Evolutionary conservation across 1,284 basidiomycete genomes (phyloP).

Genomic region (Serendipita sp.): DNA sequence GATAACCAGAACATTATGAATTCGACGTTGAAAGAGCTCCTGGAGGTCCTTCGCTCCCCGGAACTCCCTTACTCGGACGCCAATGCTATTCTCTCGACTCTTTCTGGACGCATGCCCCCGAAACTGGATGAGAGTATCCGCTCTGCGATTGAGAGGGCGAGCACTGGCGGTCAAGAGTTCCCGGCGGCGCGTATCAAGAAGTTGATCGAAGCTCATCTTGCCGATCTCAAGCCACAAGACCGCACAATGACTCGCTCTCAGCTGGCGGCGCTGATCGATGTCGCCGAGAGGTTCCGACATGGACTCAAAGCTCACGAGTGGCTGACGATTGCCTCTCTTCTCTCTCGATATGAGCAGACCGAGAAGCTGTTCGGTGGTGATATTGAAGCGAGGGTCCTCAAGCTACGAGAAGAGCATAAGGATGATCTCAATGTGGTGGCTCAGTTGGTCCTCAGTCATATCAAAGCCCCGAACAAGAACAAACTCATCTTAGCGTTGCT

Average conservation of each 20-base stretch:
- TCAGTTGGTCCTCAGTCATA: slow-evolving; percentile 82
- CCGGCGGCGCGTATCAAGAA: slow-evolving; percentile 73
- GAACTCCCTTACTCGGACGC: slow-evolving; percentile 86
- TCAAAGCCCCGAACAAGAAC: slow-evolving; percentile 87
- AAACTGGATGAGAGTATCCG: slow-evolving; percentile 86
- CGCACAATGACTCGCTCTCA: slow-evolving; percentile 61
- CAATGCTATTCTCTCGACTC: slow-evolving; percentile 69
- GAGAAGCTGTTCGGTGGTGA: slow-evolving; percentile 87
- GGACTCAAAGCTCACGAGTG: slow-evolving; percentile 85
- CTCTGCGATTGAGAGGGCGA: slow-evolving; percentile 61
- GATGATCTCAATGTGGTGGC: slow-evolving; percentile 85
- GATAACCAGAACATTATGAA: slow-evolving; percentile 86
- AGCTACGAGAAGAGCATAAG: slow-evolving; percentile 84
- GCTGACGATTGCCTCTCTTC: slow-evolving; percentile 53
- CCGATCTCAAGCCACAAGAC: slow-evolving; percentile 71
- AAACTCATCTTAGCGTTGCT: slow-evolving; percentile 77
- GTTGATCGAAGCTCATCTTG: slow-evolving; percentile 71
- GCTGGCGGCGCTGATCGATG: slow-evolving; percentile 57
- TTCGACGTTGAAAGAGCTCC: slow-evolving; percentile 68
- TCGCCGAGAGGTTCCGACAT: slow-evolving; percentile 68
- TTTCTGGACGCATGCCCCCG: slow-evolving; percentile 86
- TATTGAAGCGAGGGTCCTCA: slow-evolving; percentile 84
- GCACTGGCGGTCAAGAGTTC: slow-evolving; percentile 58
- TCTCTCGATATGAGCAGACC: slow-evolving; percentile 66
- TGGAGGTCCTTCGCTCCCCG: slow-evolving; percentile 63